Percentiles rank a stretch among this genome's conserved stretches.
These are phyloP conservation scores for Luvunga scandens DNA, from an alignment of 345 rosid species.

Conservation along the genomic window DNA sequence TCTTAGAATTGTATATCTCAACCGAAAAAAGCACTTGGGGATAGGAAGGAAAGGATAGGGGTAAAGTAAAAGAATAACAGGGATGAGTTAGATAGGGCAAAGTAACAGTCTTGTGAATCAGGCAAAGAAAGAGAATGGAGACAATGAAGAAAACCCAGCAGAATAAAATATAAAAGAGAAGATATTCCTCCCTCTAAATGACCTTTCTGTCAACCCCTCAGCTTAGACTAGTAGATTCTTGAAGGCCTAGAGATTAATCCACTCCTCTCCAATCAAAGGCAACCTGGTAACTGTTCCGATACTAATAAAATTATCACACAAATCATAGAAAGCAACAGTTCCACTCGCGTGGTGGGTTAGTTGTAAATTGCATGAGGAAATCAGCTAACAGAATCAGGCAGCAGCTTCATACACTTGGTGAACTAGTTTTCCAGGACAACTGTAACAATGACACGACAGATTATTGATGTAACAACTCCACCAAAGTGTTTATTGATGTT, in stretches of 20 bases:
- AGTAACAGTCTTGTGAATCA: neutral
- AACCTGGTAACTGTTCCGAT: neutral
- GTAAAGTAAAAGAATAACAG: neutral
- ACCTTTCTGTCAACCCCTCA: neutral
- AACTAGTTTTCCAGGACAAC: neutral
- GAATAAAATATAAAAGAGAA: neutral
- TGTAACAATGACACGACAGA: neutral
- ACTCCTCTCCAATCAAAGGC: neutral
- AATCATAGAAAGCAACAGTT: neutral
- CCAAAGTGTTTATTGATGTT: neutral
- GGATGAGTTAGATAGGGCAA: neutral
- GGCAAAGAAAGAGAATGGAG: neutral
- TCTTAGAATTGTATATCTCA: too few relatives aligned
- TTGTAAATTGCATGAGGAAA: neutral
- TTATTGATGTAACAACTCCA: neutral
- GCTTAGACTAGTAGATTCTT: neutral
- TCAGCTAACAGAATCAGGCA: neutral
- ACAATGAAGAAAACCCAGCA: neutral
- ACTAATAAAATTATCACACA: neutral
- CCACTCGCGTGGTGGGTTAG: neutral
- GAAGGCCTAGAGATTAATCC: neutral
- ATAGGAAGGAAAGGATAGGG: neutral
- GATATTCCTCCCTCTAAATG: neutral
- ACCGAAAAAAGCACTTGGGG: neutral
- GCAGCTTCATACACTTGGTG: neutral